A percentile compares a stretch with the other conserved stretches of the same genome.
Conservation (phyloP, 169 alveolate genomes). For the Eimeria necatrix region DNA sequence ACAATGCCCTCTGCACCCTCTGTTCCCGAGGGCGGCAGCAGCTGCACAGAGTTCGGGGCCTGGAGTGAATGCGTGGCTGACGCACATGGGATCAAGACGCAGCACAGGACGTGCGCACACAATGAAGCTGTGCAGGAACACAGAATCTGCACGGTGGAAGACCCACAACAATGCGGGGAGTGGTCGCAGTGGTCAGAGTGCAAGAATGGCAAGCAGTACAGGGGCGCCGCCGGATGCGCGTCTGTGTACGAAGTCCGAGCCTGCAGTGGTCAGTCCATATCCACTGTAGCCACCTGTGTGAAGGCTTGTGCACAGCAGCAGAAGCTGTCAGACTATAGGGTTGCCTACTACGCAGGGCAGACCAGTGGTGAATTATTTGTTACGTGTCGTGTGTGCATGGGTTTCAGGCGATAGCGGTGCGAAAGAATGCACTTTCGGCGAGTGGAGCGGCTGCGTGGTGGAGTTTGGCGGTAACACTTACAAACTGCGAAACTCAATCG, state of each 20-base stretch:
- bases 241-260: background rate
- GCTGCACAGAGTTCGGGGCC: constrained; percentile 42
- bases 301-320: too few relatives aligned
- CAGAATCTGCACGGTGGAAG: background rate
- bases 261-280: constrained; percentile 33
- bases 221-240: background rate
- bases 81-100: background rate
- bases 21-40: background rate
- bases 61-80: constrained; percentile 15
- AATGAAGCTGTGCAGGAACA: background rate
- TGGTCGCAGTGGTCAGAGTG: constrained; percentile 23
- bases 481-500: background rate
- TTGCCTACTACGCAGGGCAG: too few relatives aligned
- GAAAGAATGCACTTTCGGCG: background rate
- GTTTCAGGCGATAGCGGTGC: background rate
- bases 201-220: background rate
- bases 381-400: background rate
- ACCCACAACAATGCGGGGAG: background rate
- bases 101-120: background rate
- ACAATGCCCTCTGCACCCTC: constrained; percentile 1
- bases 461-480: background rate
- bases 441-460: background rate
- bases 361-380: background rate
- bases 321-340: too few relatives aligned
- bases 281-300: too few relatives aligned